A percentile compares a stretch with the other conserved stretches of the same genome.
Conservation (phyloP, 306 rosid genomes). For the Delonix regia region DNA sequence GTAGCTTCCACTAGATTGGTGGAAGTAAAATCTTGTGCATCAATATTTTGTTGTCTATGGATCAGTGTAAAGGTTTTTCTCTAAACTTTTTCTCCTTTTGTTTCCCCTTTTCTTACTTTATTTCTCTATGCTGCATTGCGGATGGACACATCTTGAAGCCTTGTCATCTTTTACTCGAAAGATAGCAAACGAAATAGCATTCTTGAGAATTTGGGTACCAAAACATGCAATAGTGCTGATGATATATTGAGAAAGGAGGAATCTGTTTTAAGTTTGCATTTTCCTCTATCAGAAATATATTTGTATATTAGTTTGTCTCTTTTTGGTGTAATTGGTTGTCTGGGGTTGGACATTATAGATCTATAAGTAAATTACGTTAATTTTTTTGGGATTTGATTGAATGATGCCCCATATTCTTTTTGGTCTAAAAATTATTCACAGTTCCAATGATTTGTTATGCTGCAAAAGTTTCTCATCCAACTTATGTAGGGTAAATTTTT, state of each 20-base stretch:
- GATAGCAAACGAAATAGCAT: not conserved
- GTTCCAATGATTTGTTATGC: too few species aligned
- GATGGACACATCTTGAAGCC: not conserved
- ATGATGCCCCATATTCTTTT: too few species aligned
- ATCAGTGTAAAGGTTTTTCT: constrained; percentile 35
- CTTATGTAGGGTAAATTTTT: too few species aligned
- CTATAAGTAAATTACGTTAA: too few species aligned
- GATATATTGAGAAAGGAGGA: not conserved
- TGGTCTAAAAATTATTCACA: too few species aligned
- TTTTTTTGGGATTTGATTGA: too few species aligned
- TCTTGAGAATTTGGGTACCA: not conserved
- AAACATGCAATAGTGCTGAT: constrained; percentile 11
- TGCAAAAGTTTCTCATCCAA: too few species aligned
- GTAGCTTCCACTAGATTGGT: constrained; percentile 26
- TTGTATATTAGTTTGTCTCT: not conserved
- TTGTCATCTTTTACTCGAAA: constrained; percentile 2
- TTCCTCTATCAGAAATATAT: not conserved
- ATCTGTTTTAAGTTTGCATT: not conserved
- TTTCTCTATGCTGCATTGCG: not conserved
- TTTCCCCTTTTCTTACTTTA: not conserved
- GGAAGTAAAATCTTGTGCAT: constrained; percentile 37
- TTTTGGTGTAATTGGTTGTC: not conserved
- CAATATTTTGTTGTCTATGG: constrained; percentile 30
- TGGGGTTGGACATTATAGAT: too few species aligned
- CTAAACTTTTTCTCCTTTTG: not conserved